A percentile compares a stretch with the other conserved stretches of the same genome.
These are phyloP conservation scores for Melaleuca quinquenervia DNA, from an alignment of 345 rosid genomes.

Conservation along the genomic window DNA sequence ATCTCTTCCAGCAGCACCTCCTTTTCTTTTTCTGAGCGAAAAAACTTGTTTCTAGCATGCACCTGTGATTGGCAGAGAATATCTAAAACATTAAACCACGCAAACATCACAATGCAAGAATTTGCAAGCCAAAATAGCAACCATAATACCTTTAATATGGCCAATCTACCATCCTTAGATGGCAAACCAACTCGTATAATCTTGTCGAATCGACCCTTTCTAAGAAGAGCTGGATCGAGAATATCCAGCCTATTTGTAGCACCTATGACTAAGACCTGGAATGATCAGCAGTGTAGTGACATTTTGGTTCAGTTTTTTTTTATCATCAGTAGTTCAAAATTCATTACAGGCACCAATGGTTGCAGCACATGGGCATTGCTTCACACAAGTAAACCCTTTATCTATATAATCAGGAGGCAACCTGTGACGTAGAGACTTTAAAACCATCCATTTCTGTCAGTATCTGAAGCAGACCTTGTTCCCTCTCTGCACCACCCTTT, in stretches of 20 bases:
- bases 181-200: conserved; percentile 94
- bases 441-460: conserved; percentile 98
- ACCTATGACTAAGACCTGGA: conserved; percentile 88
- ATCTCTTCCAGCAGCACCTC: conserved; percentile 60
- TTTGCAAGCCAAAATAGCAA: background rate
- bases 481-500: conserved; percentile 98
- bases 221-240: conserved; percentile 90
- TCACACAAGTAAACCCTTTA: background rate
- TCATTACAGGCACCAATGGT: background rate
- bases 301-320: background rate
- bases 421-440: conserved; percentile 83
- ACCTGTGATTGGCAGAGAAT: conserved; percentile 32
- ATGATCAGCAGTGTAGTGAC: background rate
- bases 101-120: background rate
- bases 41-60: conserved; percentile 90
- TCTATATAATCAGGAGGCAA: conserved; percentile 11
- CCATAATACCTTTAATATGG: conserved; percentile 62
- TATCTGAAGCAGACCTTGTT: conserved; percentile 96
- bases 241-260: conserved; percentile 96
- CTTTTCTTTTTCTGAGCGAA: conserved; percentile 78
- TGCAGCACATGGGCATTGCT: background rate
- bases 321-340: background rate
- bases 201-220: conserved; percentile 98
- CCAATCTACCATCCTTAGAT: conserved; percentile 84
- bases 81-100: background rate